Evolutionary conservation across 1,139 yeast species (phyloP).

Genomic region (Yarrowia galli): DNA sequence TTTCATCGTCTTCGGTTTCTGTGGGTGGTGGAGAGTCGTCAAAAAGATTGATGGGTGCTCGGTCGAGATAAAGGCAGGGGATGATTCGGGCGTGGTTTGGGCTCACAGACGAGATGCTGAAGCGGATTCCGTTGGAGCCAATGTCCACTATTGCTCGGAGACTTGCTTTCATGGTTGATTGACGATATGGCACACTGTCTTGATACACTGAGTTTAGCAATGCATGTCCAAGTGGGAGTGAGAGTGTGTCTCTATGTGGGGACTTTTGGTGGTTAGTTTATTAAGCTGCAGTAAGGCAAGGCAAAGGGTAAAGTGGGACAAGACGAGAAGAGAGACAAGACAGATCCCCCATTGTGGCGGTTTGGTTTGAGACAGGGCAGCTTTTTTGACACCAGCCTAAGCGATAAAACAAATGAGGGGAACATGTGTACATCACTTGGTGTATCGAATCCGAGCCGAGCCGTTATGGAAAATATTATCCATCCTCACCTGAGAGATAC

Average conservation of each 20-base stretch:
- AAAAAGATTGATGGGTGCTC: constrained; percentile 68
- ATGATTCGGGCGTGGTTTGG: constrained; percentile 70
- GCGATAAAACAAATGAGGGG: constrained; percentile 6
- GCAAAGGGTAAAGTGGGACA: constrained; percentile 25
- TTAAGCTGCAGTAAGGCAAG: neutral
- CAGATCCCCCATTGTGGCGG: constrained; percentile 7
- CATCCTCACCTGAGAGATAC: neutral
- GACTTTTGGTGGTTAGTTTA: constrained; percentile 1
- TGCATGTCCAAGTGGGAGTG: constrained; percentile 34
- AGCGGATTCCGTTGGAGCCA: constrained; percentile 72
- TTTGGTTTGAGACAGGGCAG: constrained; percentile 4
- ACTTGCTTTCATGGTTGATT: constrained; percentile 22
- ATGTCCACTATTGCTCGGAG: constrained; percentile 62
- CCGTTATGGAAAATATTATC: constrained; percentile 3
- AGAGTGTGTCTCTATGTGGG: neutral
- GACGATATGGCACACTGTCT: too few species aligned
- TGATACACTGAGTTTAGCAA: constrained; percentile 25
- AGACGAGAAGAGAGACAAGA: neutral
- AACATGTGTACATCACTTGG: neutral
- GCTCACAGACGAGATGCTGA: constrained; percentile 69
- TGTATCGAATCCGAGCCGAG: neutral
- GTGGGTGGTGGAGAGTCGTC: constrained; percentile 51
- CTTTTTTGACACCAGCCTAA: too few species aligned
- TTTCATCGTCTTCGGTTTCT: constrained; percentile 43
- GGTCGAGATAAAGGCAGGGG: constrained; percentile 74